Percentiles rank a stretch among this genome's conserved stretches.
Evolutionary conservation across 2,329 filamentous ascomycete genomes (phyloP).

Genomic region (Ambrosiella beaveri): DNA sequence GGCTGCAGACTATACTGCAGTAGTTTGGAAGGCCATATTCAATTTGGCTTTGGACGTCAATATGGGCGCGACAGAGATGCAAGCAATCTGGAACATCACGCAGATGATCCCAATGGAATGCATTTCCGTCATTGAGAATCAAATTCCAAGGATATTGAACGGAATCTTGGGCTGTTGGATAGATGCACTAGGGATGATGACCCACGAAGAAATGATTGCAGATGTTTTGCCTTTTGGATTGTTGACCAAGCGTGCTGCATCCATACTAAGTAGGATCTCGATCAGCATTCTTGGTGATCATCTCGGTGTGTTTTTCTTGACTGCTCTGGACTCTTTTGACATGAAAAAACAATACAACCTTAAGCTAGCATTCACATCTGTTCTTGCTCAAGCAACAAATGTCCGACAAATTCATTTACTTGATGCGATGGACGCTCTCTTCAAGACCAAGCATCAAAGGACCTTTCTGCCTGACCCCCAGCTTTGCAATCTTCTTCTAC

Average conservation of each 20-base stretch:
- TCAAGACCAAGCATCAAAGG: not conserved
- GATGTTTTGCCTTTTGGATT: conserved; percentile 9
- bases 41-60: conserved; percentile 5
- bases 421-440: conserved; percentile 13
- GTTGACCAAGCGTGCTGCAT: conserved; percentile 6
- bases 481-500: conserved; percentile 14
- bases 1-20: conserved; percentile 3
- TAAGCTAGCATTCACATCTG: conserved; percentile 9
- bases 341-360: not conserved
- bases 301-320: not conserved
- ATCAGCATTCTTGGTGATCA: not conserved
- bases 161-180: conserved; percentile 1
- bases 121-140: not conserved
- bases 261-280: conserved; percentile 5
- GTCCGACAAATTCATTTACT: conserved; percentile 13
- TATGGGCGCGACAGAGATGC: conserved; percentile 3
- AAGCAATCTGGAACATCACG: conserved; percentile 6
- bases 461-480: conserved; percentile 10
- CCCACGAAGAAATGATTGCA: not conserved
- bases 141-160: not conserved
- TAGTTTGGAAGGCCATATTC: conserved; percentile 11
- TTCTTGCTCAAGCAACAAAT: conserved; percentile 14
- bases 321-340: not conserved
- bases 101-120: conserved; percentile 3
- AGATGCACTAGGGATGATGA: not conserved